Conservation (phyloP, 768 basidiomycete genomes). For the Exsudoporus frostii region DNA sequence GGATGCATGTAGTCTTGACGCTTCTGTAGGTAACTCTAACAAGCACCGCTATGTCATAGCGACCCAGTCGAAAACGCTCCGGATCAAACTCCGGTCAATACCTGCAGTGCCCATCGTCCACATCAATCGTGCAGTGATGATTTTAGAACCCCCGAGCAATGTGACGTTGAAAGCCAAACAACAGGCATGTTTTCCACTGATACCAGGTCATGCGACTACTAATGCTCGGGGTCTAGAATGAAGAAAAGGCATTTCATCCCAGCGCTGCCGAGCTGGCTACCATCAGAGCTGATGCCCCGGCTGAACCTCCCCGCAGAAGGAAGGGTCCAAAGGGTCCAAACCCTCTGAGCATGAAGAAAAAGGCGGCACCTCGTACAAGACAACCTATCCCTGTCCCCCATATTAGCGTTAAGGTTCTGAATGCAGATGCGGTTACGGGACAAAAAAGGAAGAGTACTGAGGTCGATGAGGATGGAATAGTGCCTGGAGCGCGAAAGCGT, state of each 20-base stretch:
- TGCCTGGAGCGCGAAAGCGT: constrained; percentile 9
- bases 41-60: constrained; percentile 92
- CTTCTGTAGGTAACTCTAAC: constrained; percentile 64
- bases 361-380: constrained; percentile 37
- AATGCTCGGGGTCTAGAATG: constrained; percentile 43
- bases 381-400: background rate
- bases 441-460: constrained; percentile 20
- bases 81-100: constrained; percentile 63
- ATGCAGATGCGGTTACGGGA: background rate
- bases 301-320: constrained; percentile 48
- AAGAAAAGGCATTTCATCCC: constrained; percentile 58
- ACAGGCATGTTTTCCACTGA: constrained; percentile 37
- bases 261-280: constrained; percentile 46
- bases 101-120: constrained; percentile 90
- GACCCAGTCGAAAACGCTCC: constrained; percentile 74
- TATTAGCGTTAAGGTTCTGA: background rate
- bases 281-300: constrained; percentile 33
- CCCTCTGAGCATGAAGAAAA: constrained; percentile 91
- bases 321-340: constrained; percentile 86
- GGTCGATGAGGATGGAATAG: background rate
- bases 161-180: constrained; percentile 69
- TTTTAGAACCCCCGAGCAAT: constrained; percentile 87
- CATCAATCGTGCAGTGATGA: constrained; percentile 87
- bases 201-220: background rate
- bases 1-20: constrained; percentile 5